Conservation (phyloP, 495 filamentous ascomycete genomes). For the Amorphotheca resinae region DNA sequence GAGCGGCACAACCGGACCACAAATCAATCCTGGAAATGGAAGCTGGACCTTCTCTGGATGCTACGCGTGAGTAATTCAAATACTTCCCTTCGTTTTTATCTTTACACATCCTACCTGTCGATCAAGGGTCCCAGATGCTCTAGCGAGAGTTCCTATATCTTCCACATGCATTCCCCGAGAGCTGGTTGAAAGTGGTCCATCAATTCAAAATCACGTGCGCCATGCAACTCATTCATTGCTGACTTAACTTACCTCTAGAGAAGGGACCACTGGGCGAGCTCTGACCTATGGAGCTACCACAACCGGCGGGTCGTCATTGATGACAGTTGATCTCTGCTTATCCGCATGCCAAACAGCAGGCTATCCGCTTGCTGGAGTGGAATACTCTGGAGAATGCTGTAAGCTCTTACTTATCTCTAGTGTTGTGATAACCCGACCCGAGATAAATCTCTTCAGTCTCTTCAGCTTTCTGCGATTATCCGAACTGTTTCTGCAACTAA, state of each 20-base stretch:
- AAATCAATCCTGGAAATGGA: background rate
- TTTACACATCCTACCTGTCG: too few species aligned
- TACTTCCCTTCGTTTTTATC: constrained; percentile 12
- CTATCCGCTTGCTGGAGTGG: constrained; percentile 37
- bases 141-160: too few species aligned
- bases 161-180: too few species aligned
- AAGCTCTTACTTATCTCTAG: background rate
- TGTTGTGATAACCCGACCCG: too few species aligned
- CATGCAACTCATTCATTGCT: background rate
- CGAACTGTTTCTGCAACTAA: too few species aligned
- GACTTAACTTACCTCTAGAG: constrained; percentile 2
- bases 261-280: constrained; percentile 22
- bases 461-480: too few species aligned
- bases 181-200: too few species aligned
- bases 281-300: constrained; percentile 3
- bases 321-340: constrained; percentile 29
- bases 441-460: too few species aligned
- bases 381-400: constrained; percentile 31
- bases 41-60: constrained; percentile 7
- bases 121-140: too few species aligned
- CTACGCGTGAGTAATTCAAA: constrained; percentile 24
- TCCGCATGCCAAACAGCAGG: constrained; percentile 29
- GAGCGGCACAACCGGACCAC: constrained; percentile 4
- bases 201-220: too few species aligned
- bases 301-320: constrained; percentile 11